Conservation (phyloP, 1,284 basidiomycete genomes). For the Termitomyces sp. region DNA sequence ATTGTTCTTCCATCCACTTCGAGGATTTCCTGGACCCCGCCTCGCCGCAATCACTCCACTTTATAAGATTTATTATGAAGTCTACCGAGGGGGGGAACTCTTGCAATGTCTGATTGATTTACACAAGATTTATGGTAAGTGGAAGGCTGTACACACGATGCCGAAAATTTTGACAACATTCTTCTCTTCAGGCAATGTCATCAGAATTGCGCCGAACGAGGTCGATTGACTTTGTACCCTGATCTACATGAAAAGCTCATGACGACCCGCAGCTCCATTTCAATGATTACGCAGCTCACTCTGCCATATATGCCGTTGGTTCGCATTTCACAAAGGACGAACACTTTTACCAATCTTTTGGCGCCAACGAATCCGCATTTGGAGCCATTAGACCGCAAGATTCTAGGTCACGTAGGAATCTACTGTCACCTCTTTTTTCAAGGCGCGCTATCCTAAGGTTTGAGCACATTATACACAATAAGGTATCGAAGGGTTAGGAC, state of each 20-base stretch:
- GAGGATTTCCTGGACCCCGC: conserved; percentile 20
- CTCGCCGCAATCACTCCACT: conserved; percentile 20
- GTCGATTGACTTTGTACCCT: conserved; percentile 1
- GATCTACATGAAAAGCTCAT: neutral
- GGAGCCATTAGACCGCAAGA: conserved; percentile 26
- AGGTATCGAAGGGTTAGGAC: conserved; percentile 18
- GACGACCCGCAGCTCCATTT: conserved; percentile 28
- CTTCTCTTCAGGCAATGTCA: conserved; percentile 17
- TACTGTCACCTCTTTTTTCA: conserved; percentile 30
- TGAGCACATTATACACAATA: conserved; percentile 28
- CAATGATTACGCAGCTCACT: conserved; percentile 26
- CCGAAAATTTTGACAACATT: neutral
- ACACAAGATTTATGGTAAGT: conserved; percentile 21
- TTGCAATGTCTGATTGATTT: conserved; percentile 17
- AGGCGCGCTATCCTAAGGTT: conserved; percentile 29
- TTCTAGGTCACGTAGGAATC: conserved; percentile 24
- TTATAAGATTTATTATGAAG: conserved; percentile 21
- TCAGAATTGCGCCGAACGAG: conserved; percentile 23
- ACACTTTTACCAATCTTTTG: conserved; percentile 29
- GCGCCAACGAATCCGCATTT: conserved; percentile 27
- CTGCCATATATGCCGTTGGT: conserved; percentile 27
- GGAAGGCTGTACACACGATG: neutral
- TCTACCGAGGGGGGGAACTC: conserved; percentile 18
- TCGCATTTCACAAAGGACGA: conserved; percentile 29
- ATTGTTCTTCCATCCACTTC: conserved; percentile 20